These are phyloP conservation scores for Chrysanthemum lavandulifolium DNA, from an alignment of 129 eudicot genomes.

Conservation along the genomic window DNA sequence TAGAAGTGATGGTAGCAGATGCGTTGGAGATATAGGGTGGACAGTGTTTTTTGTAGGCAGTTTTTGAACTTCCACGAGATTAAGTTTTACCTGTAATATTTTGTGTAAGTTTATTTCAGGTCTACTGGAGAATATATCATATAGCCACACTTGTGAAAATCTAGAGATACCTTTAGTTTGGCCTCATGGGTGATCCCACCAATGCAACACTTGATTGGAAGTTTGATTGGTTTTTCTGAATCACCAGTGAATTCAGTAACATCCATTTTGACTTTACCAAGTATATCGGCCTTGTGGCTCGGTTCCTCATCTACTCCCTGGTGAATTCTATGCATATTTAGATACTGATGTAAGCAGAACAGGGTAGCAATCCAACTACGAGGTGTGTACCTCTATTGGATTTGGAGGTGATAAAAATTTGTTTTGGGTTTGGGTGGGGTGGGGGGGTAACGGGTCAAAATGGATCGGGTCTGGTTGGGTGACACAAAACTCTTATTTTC, in stretches of 20 bases:
- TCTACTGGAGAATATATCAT: constrained; percentile 2
- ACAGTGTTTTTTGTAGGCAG: constrained; percentile 35
- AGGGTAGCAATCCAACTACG: constrained; percentile 14
- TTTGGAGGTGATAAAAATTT: background rate
- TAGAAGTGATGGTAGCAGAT: constrained; percentile 40
- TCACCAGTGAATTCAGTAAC: constrained; percentile 30
- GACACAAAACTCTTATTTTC: background rate
- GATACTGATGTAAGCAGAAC: constrained; percentile 20
- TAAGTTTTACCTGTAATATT: constrained; percentile 48
- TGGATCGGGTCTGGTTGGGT: background rate
- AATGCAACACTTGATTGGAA: constrained; percentile 43
- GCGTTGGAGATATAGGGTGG: constrained; percentile 58
- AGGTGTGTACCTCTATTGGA: background rate
- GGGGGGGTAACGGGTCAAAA: background rate
- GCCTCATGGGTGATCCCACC: constrained; percentile 36
- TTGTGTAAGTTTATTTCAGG: constrained; percentile 15
- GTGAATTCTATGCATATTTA: constrained; percentile 28
- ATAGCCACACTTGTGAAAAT: constrained; percentile 13
- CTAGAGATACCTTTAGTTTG: constrained; percentile 36
- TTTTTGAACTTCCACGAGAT: constrained; percentile 35
- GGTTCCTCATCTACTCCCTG: constrained; percentile 45
- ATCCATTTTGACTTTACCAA: constrained; percentile 39
- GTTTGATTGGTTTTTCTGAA: constrained; percentile 39
- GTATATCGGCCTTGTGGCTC: constrained; percentile 29
- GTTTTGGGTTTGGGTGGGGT: background rate